Percentiles rank a stretch among this genome's conserved stretches.
phyloP scores from a whole-genome alignment of 148 eudicot genomes.

The Chenopodium quinoa region DNA sequence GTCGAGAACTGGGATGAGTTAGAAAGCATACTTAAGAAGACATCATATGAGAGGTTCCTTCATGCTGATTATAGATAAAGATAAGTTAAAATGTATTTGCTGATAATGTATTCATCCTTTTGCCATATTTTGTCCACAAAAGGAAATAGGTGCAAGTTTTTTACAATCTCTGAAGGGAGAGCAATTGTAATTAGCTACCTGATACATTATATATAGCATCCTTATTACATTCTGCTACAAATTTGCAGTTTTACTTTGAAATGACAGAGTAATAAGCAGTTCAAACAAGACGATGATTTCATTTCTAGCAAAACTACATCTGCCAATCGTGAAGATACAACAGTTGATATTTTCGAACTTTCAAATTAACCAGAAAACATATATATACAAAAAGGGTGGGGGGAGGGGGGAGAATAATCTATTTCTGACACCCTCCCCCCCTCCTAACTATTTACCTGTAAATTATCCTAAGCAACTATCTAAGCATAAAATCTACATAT shows the following conservation, averaged over 20 bases:
- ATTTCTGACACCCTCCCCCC: background rate
- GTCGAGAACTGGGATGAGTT: constrained; percentile 65
- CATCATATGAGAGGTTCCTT: constrained; percentile 51
- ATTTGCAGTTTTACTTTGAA: background rate
- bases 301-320: constrained; percentile 10
- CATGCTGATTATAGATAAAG: constrained; percentile 36
- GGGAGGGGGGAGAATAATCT: background rate
- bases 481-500: constrained; percentile 11
- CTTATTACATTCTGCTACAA: background rate
- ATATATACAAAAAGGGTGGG: constrained; percentile 14
- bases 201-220: background rate
- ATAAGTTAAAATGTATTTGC: background rate
- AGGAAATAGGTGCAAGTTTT: background rate
- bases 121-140: background rate
- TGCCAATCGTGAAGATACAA: constrained; percentile 13
- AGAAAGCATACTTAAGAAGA: constrained; percentile 42
- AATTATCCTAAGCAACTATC: constrained; percentile 19
- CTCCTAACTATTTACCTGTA: constrained; percentile 1
- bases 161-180: background rate
- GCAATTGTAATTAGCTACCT: constrained; percentile 5
- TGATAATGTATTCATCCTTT: constrained; percentile 12
- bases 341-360: background rate
- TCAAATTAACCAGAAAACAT: background rate
- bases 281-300: constrained; percentile 16
- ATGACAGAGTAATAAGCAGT: background rate